These are phyloP conservation scores for Monotropa hypopitys DNA, from an alignment of 179 eudicot genomes.

Conservation along the genomic window DNA sequence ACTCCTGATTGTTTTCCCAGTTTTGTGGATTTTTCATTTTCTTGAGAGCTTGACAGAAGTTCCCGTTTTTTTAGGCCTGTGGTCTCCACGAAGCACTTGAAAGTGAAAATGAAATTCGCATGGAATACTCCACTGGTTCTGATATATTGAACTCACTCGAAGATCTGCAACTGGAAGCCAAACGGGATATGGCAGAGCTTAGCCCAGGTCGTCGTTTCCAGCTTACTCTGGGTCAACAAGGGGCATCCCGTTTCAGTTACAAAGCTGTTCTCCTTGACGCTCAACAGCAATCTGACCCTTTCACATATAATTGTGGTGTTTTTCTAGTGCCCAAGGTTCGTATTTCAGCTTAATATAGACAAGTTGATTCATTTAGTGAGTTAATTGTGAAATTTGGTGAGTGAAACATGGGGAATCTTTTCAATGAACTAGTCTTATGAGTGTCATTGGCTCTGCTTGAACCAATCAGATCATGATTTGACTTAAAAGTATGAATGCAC, in stretches of 20 bases:
- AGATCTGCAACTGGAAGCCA: slow-evolving; percentile 64
- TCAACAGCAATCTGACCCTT: slow-evolving; percentile 33
- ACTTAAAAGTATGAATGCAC: background rate
- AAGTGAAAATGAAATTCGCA: slow-evolving; percentile 54
- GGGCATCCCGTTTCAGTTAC: slow-evolving; percentile 49
- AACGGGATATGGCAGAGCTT: slow-evolving; percentile 57
- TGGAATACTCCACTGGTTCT: slow-evolving; percentile 38
- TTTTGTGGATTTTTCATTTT: background rate
- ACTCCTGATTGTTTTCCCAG: background rate
- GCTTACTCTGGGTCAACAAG: slow-evolving; percentile 64
- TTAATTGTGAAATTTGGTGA: background rate
- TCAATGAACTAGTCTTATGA: background rate
- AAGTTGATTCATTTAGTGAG: background rate
- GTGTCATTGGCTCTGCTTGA: background rate
- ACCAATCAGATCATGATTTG: background rate
- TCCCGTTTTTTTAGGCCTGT: slow-evolving; percentile 34
- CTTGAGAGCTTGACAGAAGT: slow-evolving; percentile 2
- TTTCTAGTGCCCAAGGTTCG: slow-evolving; percentile 82
- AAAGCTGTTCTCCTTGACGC: slow-evolving; percentile 85
- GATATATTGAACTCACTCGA: slow-evolving; percentile 56
- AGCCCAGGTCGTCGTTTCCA: slow-evolving; percentile 58
- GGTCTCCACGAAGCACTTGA: slow-evolving; percentile 61
- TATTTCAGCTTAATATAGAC: background rate
- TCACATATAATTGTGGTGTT: slow-evolving; percentile 60
- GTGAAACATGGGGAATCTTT: background rate